Conservation (phyloP, 1,284 basidiomycete genomes). For the Trametes versicolor region DNA sequence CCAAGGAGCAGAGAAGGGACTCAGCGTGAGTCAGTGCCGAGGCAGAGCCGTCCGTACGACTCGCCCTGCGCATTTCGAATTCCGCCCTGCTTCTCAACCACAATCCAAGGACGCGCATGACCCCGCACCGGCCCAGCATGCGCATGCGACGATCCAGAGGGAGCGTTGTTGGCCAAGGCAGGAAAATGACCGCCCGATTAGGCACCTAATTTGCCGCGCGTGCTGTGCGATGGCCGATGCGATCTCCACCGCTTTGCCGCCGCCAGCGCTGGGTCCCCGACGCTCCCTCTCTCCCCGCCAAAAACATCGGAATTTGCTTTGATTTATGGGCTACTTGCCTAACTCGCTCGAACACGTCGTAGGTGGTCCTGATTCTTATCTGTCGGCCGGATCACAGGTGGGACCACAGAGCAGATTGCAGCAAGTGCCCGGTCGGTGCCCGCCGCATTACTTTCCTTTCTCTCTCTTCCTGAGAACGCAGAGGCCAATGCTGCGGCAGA, state of each 20-base stretch:
- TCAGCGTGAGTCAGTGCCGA: slow-evolving; percentile 21
- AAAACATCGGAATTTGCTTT: not conserved
- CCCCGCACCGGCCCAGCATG: slow-evolving; percentile 2
- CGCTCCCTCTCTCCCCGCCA: not conserved
- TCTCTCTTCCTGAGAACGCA: not conserved
- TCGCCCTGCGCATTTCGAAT: slow-evolving; percentile 18
- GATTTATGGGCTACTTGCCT: not conserved
- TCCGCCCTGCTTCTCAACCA: slow-evolving; percentile 20
- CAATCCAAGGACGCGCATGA: slow-evolving; percentile 25
- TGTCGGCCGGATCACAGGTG: not conserved
- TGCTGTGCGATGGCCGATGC: slow-evolving; percentile 8
- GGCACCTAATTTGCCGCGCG: slow-evolving; percentile 18
- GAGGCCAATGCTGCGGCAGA: not conserved
- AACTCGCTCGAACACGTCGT: not conserved
- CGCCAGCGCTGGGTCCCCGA: not conserved
- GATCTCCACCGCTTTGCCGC: slow-evolving; percentile 19
- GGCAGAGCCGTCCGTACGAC: slow-evolving; percentile 17
- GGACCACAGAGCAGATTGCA: not conserved
- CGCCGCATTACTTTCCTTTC: not conserved
- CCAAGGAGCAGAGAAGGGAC: slow-evolving; percentile 12
- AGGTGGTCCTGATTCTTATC: not conserved
- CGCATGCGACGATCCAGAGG: slow-evolving; percentile 12
- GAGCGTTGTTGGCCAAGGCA: not conserved
- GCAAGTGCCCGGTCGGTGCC: not conserved
- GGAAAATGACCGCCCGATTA: slow-evolving; percentile 6